Conservation (phyloP, 179 eudicot species). For the Amaranthus tricolor region DNA sequence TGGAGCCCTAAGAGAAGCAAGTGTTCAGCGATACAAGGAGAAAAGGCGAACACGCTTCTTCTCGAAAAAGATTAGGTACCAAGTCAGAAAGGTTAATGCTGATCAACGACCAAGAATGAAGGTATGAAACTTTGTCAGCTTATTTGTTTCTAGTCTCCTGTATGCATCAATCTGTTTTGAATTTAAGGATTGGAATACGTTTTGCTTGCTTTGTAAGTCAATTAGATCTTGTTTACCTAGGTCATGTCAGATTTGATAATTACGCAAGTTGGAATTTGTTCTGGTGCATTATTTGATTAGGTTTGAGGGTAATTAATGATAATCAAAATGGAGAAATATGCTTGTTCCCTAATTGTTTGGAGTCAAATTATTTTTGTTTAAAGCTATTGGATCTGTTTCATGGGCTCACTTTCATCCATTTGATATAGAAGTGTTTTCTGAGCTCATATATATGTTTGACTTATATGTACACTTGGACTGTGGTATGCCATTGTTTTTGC, state of each 20-base stretch:
- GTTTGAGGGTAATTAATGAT: background rate
- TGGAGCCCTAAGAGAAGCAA: conserved; percentile 84
- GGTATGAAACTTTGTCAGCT: conserved; percentile 38
- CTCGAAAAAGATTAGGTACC: conserved; percentile 85
- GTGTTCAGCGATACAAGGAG: conserved; percentile 91
- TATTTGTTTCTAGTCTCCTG: too few species aligned
- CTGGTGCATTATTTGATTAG: background rate
- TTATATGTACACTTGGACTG: background rate
- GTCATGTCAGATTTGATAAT: background rate
- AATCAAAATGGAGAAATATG: background rate
- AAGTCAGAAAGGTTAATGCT: conserved; percentile 90
- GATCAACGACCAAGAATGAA: conserved; percentile 91
- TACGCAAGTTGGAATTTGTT: conserved; percentile 3
- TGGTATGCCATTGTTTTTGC: background rate
- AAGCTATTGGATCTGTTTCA: background rate
- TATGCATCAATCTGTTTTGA: too few species aligned
- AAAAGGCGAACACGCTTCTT: conserved; percentile 79
- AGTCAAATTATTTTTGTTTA: background rate
- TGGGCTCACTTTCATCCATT: conserved; percentile 1
- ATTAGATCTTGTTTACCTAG: conserved; percentile 16
- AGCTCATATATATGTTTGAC: background rate
- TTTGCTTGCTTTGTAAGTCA: background rate
- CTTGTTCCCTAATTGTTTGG: too few species aligned
- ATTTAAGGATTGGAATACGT: too few species aligned
- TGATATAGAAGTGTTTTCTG: background rate